Percentiles rank a stretch among this genome's conserved stretches.
phyloP scores from a whole-genome alignment of 75 land plant species.

The Adiantum capillusveneris region DNA sequence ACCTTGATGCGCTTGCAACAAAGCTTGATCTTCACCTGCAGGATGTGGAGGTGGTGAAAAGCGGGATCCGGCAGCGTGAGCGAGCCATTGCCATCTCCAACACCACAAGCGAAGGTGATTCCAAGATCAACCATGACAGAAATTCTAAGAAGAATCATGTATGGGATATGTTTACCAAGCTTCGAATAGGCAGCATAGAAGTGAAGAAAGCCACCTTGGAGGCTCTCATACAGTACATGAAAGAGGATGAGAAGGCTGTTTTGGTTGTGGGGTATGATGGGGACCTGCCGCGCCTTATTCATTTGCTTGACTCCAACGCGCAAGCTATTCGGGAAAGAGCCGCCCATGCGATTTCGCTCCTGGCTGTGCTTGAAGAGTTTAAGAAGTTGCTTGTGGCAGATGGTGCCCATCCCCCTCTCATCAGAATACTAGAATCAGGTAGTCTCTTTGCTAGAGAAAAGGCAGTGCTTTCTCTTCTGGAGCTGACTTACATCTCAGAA shows the following conservation, averaged over 20 bases:
- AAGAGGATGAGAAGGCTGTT: conserved; percentile 51
- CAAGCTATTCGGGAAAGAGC: conserved; percentile 41
- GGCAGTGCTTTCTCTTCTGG: conserved; percentile 39
- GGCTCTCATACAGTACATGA: conserved; percentile 29
- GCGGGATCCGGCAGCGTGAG: conserved; percentile 7
- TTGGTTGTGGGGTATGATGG: conserved; percentile 18
- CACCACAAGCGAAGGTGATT: no score
- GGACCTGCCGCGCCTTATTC: conserved; percentile 32
- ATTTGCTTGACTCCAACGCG: conserved; percentile 39
- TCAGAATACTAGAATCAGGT: conserved; percentile 54
- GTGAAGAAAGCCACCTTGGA: conserved; percentile 45
- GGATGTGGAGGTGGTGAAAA: conserved; percentile 26
- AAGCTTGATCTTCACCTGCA: conserved; percentile 49
- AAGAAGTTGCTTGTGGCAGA: conserved; percentile 42
- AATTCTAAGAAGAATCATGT: conserved; percentile 2
- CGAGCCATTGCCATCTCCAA: neutral
- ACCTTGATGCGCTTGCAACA: conserved; percentile 40
- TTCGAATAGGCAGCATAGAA: conserved; percentile 53
- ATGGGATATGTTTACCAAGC: conserved; percentile 45
- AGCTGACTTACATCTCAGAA: conserved; percentile 49
- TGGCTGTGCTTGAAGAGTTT: conserved; percentile 41
- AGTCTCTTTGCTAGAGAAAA: conserved; percentile 35
- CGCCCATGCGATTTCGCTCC: conserved; percentile 26
- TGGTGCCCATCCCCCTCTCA: conserved; percentile 39
- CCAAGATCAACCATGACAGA: no score